Base-by-base conservation (phyloP, 345 rosid genomes). In the Eucalyptus cloeziana region DNA sequence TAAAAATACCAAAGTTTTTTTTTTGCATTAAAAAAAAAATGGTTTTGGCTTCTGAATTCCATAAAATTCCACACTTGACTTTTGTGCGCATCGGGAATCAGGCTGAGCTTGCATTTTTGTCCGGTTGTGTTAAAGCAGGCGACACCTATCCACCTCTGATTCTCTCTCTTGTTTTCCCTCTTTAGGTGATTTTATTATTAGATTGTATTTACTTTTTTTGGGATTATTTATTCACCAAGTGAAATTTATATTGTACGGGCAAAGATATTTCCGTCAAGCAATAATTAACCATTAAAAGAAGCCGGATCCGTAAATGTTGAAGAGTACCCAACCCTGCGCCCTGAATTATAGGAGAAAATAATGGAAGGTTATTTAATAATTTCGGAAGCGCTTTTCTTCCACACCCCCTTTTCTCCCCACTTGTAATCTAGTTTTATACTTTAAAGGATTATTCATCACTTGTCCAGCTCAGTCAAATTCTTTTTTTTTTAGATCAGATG, bases 401-500 rank as follows among this genome's bases (percentile, higher is more conserved):
- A 0, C 21, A 51, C 22, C 22, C 54, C 40, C 50, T 16, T 15
- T 15, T 19, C 1, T 22, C 22, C 21, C 24, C 58, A 19, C 58
- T 52, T 19, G 5, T 19, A 52, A 19, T 52, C 0, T 52, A 52
- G 10, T 19, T 52, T 52, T 52, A 19, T 52, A 3, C 19, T 52
- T 52, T 52, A 52, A 52, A 52, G 0, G 2, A 10, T 52, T 52
- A 52, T 3, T 52, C 10, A 3, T 52, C 24, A 52, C 24, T 0
- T 52, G 10, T 52, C 24, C 56, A 52, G 1, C 24, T 52, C 0
- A 0, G 1, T 52, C 58, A 19, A 52, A 9, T 45, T 45, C 11
- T 1, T 10, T 16, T 6, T 6, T 52, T 19, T 17, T 17, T 1
- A 0, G 0, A 0, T 8, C 10, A 0, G 0, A 52, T 0, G 4